Base-by-base conservation (phyloP, 441 rosid genomes). In the Breynia disticha region DNA sequence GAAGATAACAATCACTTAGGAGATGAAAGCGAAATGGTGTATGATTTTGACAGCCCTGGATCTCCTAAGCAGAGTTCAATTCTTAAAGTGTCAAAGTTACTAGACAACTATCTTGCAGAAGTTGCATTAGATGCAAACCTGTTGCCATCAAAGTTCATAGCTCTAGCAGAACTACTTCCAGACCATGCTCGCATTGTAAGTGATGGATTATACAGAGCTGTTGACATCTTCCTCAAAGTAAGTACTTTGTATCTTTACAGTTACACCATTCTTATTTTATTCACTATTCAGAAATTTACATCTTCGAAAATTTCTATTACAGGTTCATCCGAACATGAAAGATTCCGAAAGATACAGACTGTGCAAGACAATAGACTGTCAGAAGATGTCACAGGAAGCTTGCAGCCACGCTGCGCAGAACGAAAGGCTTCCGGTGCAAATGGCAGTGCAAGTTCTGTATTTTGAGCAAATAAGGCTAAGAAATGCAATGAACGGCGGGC, bases 391-490 rank as follows among this genome's bases (percentile, higher is more conserved):
- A 8, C 96, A 87, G 61, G 97, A 90, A 72, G 97, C 97, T 21
- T 90, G 97, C 70, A 84, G 96, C 74, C 96, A 90, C 12, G 97
- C 95, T 0, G 96, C 95, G 0, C 97, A 90, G 46, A 87, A 90
- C 51, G 98, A 90, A 64, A 83, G 96, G 64, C 52, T 90, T 17
- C 98, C 98, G 0, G 90, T 87, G 37, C 98, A 87, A 62, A 90
- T 87, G 98, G 95, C 98, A 4, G 95, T 90, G 44, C 98, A 90
- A 63, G 98, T 87, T 38, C 69, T 90, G 11, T 87, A 87, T 62
- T 85, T 85, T 18, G 98, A 90, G 78, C 98, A 90, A 59, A 84
- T 85, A 73, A 84, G 95, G 63, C 90, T 87, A 15, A 67, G 91
- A 53, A 90, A 87, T 48, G 96, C 96, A 12, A 91, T 85, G 96